Conservation (phyloP, 2,329 filamentous ascomycete genomes). For the Penicillium decumbens region DNA sequence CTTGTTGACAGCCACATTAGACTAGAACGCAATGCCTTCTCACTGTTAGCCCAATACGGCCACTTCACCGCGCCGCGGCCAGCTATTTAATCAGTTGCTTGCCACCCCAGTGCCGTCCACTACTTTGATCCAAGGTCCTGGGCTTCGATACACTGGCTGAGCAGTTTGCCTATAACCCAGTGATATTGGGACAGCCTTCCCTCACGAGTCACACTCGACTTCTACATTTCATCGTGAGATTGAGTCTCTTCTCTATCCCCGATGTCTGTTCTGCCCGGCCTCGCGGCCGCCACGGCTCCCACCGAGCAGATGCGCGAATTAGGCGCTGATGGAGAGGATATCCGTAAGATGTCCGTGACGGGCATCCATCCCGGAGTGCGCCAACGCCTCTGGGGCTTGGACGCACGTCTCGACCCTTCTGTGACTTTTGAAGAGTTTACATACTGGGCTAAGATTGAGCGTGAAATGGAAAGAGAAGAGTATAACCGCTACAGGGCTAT, state of each 20-base stretch:
- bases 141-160: neutral
- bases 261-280: conserved; percentile 8
- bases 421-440: conserved; percentile 24
- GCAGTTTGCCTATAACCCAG: neutral
- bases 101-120: neutral
- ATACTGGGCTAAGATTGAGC: conserved; percentile 22
- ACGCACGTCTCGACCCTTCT: conserved; percentile 21
- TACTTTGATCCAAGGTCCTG: neutral
- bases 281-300: conserved; percentile 5
- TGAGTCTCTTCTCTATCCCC: neutral
- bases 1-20: neutral
- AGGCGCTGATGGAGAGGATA: neutral
- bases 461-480: conserved; percentile 19
- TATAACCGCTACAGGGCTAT: conserved; percentile 15
- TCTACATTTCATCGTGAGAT: neutral
- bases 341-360: neutral
- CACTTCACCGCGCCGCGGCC: neutral
- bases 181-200: neutral
- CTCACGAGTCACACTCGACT: neutral
- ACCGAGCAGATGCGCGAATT: conserved; percentile 9
- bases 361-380: conserved; percentile 4
- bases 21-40: neutral
- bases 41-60: neutral
- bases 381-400: conserved; percentile 21
- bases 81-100: neutral